Evolutionary conservation across 352 stramenopile genomes (phyloP), one percentile per base, ranked within the genome.

Genomic region (Pythium brachiatum): DNA sequence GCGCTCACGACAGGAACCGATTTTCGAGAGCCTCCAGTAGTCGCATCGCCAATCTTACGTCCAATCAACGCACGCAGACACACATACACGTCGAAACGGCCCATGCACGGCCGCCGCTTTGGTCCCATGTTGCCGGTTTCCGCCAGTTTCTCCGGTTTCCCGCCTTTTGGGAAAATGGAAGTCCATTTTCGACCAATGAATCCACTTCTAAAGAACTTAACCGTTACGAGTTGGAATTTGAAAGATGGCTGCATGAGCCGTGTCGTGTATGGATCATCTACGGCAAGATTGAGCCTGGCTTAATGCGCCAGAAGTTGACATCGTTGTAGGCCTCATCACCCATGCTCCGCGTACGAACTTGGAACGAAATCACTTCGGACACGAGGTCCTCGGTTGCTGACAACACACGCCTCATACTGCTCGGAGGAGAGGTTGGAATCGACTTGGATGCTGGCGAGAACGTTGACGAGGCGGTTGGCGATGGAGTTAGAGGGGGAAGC

Each of bases 291-390:
- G 55, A 59, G 21, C 77, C 76, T 20, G 85, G 85, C 23, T 79
- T 67, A 48, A 95, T 87, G 43, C 80, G 71, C 86, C 86, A 95
- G 44, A 91, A 95, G 63, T 95, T 95, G 27, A 91, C 67, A 57
- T 95, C 86, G 62, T 95, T 95, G 73, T 88, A 95, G 21, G 83
- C 84, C 57, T 95, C 86, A 56, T 95, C 86, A 11, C 68, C 72
- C 65, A 91, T 71, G 48, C 68, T 86, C 26, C 79, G 74, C 41
- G 80, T 75, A 13, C 72, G 73, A 7, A 75, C 75, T 48, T 81
- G 74, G 0, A 69, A 81, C 2, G 74, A 79, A 44, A 88, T 70
- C 0, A 81, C 68, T 34, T 89, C 81, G 2, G 75, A 81, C 9
- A 86, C 68, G 23, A 86, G 61, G 36, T 81, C 67, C 12, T 89